Evolutionary conservation across 2,329 filamentous ascomycete genomes (phyloP).

Genomic region (Colletotrichum nymphaeae): DNA sequence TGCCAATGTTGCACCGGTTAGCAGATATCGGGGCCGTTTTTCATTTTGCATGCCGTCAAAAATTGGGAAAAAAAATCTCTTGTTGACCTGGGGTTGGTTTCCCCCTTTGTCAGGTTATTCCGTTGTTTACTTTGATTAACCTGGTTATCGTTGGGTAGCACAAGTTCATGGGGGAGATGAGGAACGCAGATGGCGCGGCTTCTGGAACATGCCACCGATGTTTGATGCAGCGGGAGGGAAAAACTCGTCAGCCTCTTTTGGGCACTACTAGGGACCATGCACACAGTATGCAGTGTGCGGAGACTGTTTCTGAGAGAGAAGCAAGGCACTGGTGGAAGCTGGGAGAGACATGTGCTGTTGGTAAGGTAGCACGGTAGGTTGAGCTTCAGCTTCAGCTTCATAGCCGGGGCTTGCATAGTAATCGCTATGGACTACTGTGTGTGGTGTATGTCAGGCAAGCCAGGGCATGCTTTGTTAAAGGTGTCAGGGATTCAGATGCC

Average conservation of each 20-base stretch:
- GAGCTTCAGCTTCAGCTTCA: conserved; percentile 2
- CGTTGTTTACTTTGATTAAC: conserved; percentile 9
- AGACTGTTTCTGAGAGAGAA: not conserved
- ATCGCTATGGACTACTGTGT: not conserved
- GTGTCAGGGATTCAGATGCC: not conserved
- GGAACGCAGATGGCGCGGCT: conserved; percentile 18
- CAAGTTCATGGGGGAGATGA: conserved; percentile 1
- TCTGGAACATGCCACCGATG: conserved; percentile 30
- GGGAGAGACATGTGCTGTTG: not conserved
- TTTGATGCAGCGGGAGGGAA: not conserved
- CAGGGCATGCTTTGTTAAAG: not conserved
- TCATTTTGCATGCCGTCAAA: conserved; percentile 26
- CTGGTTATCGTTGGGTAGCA: conserved; percentile 1
- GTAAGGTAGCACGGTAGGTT: not conserved
- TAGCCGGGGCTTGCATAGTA: not conserved
- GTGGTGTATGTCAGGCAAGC: not conserved
- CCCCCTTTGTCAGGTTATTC: conserved; percentile 20
- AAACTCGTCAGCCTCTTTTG: not conserved
- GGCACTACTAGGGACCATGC: not conserved
- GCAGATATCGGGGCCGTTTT: not conserved
- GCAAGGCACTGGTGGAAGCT: not conserved
- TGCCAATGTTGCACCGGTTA: not conserved
- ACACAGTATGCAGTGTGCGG: not conserved
- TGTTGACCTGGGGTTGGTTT: conserved; percentile 15
- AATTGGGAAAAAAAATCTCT: conserved; percentile 4